These are phyloP conservation scores for Brassica rapa DNA, from an alignment of 345 rosid genomes.

Conservation along the genomic window DNA sequence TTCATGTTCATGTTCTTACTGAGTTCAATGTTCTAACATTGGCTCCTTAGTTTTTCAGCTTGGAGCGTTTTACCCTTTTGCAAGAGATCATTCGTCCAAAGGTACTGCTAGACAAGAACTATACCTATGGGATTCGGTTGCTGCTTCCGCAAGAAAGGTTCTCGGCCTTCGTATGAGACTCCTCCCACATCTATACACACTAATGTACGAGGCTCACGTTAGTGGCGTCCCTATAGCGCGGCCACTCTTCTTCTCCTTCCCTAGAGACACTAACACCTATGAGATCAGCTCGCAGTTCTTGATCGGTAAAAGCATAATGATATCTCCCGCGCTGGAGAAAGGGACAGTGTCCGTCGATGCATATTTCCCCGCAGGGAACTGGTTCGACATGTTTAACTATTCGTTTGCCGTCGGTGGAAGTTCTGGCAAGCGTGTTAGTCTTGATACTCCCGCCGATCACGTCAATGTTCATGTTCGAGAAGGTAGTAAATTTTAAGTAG, in stretches of 20 bases:
- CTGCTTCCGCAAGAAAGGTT: conserved; percentile 62
- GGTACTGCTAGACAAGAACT: conserved; percentile 56
- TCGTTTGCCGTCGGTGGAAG: conserved; percentile 44
- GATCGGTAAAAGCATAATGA: conserved; percentile 59
- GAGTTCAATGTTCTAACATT: conserved; percentile 24
- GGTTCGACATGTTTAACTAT: conserved; percentile 70
- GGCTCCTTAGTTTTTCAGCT: conserved; percentile 45
- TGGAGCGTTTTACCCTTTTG: conserved; percentile 81
- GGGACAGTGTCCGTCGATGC: conserved; percentile 48
- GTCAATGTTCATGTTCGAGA: conserved; percentile 62
- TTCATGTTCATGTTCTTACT: background rate
- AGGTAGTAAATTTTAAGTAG: conserved; percentile 37
- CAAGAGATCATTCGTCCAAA: conserved; percentile 64
- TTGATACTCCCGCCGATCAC: conserved; percentile 57
- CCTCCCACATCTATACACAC: conserved; percentile 70
- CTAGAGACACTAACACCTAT: conserved; percentile 55
- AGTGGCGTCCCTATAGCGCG: conserved; percentile 71
- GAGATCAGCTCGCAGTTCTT: conserved; percentile 56
- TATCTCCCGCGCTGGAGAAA: conserved; percentile 54
- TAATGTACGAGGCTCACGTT: conserved; percentile 62
- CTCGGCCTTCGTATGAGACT: conserved; percentile 66
- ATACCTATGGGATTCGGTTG: conserved; percentile 77
- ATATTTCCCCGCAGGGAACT: conserved; percentile 67
- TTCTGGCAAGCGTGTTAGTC: conserved; percentile 45
- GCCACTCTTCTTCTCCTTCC: conserved; percentile 76